Conservation (phyloP, 2,329 filamentous ascomycete genomes). For the Thermothelomyces thermophilus region DNA sequence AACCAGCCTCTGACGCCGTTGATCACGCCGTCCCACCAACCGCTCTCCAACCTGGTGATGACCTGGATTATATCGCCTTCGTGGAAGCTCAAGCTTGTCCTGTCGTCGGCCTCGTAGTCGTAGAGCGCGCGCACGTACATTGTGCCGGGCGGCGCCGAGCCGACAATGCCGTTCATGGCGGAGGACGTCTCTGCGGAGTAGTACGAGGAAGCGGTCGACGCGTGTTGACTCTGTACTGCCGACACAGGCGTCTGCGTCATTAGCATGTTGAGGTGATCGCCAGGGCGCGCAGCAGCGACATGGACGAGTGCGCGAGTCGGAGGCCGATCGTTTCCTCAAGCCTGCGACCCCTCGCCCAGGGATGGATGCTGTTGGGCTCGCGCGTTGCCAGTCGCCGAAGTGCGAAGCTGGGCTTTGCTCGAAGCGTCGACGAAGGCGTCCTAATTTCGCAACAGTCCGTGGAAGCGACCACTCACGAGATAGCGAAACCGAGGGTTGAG, state of each 20-base stretch:
- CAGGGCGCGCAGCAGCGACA: slow-evolving; percentile 16
- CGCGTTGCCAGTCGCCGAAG: neutral
- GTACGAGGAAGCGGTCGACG: slow-evolving; percentile 20
- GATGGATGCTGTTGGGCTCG: neutral
- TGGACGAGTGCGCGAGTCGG: slow-evolving; percentile 13
- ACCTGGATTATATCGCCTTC: slow-evolving; percentile 98
- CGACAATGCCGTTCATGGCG: slow-evolving; percentile 56
- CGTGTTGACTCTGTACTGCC: slow-evolving; percentile 41
- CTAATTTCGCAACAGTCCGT: neutral
- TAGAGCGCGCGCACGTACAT: slow-evolving; percentile 95
- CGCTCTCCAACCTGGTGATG: slow-evolving; percentile 94
- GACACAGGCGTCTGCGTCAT: slow-evolving; percentile 45
- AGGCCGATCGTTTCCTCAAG: slow-evolving; percentile 7
- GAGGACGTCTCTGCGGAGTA: slow-evolving; percentile 22
- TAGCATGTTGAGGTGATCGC: slow-evolving; percentile 39
- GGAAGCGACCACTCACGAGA: neutral
- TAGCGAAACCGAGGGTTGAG: neutral
- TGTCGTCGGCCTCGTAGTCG: slow-evolving; percentile 96
- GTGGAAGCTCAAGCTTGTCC: slow-evolving; percentile 92
- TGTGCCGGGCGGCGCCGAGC: slow-evolving; percentile 55
- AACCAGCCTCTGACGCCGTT: slow-evolving; percentile 97
- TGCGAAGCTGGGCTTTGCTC: neutral
- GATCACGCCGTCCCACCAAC: slow-evolving; percentile 99
- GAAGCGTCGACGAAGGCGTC: neutral
- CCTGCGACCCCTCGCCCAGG: neutral